Conservation (phyloP, 202 grass and related monocot genomes). For the Carex sylvatica region DNA sequence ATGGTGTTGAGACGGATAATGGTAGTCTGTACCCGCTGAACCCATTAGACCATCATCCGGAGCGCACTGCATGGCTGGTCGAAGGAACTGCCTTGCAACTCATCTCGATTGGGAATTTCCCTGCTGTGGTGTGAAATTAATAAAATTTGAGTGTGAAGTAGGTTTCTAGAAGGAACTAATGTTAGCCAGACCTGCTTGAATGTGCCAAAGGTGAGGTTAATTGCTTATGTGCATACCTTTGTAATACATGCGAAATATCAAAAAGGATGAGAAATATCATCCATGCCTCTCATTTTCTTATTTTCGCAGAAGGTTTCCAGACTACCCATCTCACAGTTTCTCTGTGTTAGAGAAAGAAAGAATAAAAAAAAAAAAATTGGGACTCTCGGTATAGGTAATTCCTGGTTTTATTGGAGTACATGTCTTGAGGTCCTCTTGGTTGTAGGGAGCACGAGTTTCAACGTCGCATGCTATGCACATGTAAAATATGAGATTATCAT, state of each 20-base stretch:
- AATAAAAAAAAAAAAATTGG: neutral
- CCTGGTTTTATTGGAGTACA: neutral
- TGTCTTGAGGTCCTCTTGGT: neutral
- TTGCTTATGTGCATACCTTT: neutral
- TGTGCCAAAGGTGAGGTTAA: constrained; percentile 21
- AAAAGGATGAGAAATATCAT: neutral
- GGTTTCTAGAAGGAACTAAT: constrained; percentile 21
- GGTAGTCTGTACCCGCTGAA: constrained; percentile 54
- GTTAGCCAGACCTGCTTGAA: constrained; percentile 15
- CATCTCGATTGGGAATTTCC: constrained; percentile 49
- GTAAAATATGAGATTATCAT: neutral
- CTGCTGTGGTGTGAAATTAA: constrained; percentile 19
- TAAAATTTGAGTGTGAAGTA: constrained; percentile 8
- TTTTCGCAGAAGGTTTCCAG: neutral
- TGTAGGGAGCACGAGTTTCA: neutral
- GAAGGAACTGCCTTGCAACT: constrained; percentile 82
- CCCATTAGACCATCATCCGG: constrained; percentile 59
- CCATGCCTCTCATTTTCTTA: neutral
- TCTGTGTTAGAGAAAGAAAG: neutral
- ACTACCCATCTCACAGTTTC: neutral
- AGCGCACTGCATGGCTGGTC: constrained; percentile 79
- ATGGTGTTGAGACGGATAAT: constrained; percentile 60
- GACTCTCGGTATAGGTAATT: neutral
- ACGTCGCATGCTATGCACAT: neutral
- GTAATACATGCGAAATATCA: neutral